These are phyloP conservation scores for Orobanche coerulescens DNA, from an alignment of 257 asterid genomes.

Conservation along the genomic window DNA sequence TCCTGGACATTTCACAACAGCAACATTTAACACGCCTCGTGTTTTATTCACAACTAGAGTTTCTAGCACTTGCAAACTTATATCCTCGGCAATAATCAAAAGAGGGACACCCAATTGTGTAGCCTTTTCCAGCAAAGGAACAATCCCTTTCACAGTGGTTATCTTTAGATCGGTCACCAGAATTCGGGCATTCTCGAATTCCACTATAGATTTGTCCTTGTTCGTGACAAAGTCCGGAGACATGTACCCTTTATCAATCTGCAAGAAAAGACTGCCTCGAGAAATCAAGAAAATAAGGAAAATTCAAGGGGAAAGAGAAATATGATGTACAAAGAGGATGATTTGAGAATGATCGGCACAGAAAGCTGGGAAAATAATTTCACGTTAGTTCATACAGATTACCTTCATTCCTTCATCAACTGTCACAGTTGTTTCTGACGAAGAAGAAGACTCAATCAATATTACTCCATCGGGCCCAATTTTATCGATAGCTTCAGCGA, in stretches of 20 bases:
- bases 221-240: slow-evolving; percentile 86
- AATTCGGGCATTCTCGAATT: slow-evolving; percentile 77
- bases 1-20: slow-evolving; percentile 90
- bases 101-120: slow-evolving; percentile 85
- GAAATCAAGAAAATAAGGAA: slow-evolving; percentile 48
- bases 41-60: slow-evolving; percentile 69
- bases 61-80: slow-evolving; percentile 66
- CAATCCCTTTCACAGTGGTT: slow-evolving; percentile 51
- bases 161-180: slow-evolving; percentile 87
- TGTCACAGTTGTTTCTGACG: slow-evolving; percentile 61
- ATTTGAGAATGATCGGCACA: neutral
- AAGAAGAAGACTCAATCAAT: slow-evolving; percentile 70
- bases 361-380: neutral
- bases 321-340: slow-evolving; percentile 4
- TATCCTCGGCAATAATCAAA: slow-evolving; percentile 84
- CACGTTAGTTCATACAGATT: slow-evolving; percentile 10
- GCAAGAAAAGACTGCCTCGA: slow-evolving; percentile 83
- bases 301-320: slow-evolving; percentile 32
- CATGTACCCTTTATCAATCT: slow-evolving; percentile 95
- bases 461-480: slow-evolving; percentile 92
- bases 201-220: slow-evolving; percentile 61
- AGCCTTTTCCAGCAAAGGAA: slow-evolving; percentile 89
- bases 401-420: slow-evolving; percentile 99
- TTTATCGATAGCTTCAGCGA: slow-evolving; percentile 80
- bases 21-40: slow-evolving; percentile 68